phyloP scores from a whole-genome alignment of 2,329 filamentous ascomycete genomes.

The Simplicillium sp. region DNA sequence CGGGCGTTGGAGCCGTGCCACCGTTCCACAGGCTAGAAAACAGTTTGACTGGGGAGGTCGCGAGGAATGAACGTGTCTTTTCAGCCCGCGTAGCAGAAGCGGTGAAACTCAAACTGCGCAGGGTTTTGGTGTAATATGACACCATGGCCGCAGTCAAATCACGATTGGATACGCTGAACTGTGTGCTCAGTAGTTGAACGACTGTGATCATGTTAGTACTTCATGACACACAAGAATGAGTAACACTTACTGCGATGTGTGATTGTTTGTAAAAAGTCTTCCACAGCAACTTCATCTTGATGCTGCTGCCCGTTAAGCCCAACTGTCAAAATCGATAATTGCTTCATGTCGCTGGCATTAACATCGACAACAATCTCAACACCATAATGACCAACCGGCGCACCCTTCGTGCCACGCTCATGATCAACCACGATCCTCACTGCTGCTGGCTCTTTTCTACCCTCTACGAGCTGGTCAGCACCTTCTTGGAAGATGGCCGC shows the following conservation, averaged over 20 bases:
- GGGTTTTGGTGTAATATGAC: slow-evolving; percentile 66
- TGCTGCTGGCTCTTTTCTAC: slow-evolving; percentile 56
- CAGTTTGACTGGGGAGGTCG: slow-evolving; percentile 82
- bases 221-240: neutral
- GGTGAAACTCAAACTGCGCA: slow-evolving; percentile 59
- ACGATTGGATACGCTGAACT: slow-evolving; percentile 59
- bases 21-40: slow-evolving; percentile 72
- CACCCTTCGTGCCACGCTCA: slow-evolving; percentile 54
- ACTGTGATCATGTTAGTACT: slow-evolving; percentile 40
- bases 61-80: slow-evolving; percentile 60
- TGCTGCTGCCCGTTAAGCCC: slow-evolving; percentile 64
- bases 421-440: slow-evolving; percentile 68
- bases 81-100: slow-evolving; percentile 43
- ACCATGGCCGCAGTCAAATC: slow-evolving; percentile 59
- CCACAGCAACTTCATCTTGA: slow-evolving; percentile 61
- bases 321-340: slow-evolving; percentile 39
- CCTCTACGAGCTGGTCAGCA: slow-evolving; percentile 50
- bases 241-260: slow-evolving; percentile 56
- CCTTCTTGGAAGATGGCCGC: slow-evolving; percentile 66
- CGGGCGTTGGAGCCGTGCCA: slow-evolving; percentile 32
- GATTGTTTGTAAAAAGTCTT: slow-evolving; percentile 66
- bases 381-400: slow-evolving; percentile 56
- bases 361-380: slow-evolving; percentile 64
- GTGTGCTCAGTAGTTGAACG: slow-evolving; percentile 59
- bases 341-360: slow-evolving; percentile 39